Base-by-base conservation (phyloP, 768 basidiomycete genomes). In the Termitomyces sp. region DNA sequence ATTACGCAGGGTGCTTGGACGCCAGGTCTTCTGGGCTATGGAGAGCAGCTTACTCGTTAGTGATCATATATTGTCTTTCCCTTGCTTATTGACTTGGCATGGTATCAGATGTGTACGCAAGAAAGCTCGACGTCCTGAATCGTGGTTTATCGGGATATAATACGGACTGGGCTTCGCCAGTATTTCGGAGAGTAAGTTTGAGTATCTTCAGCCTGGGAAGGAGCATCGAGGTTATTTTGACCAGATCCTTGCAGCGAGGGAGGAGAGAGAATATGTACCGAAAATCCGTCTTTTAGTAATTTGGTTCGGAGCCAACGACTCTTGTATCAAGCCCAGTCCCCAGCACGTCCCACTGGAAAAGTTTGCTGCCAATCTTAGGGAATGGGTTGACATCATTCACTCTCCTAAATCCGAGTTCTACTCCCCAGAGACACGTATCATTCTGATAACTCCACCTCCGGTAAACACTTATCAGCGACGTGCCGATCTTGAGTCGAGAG, bases 281-380 rank as follows among this genome's bases (percentile, higher is more conserved):
- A 82, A 77, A 46, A 77, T 94, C 36, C 83, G 82, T 43, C 70
- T 95, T n/a, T 75, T 95, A 58, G 83, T 83, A 6, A 84, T 96
- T 66, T 97, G 92, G 92, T 90, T 91, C 59, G 94, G 94, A 49
- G 86, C 87, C 16, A 98, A 98, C 72, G 94, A 98, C 69, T 83
- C 94, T 6, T 83, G 81, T 63, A 75, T 90, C 51, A 69, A 73
- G 30, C 81, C 80, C 0, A 84, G 80, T 20, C 71, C 76, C 16
- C 94, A 96, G 66, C 88, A 93, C 66, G 88, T 95, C 45, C 87
- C 92, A 3, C 72, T 90, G 28, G 70, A 75, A 20, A 75, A 76
- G 49, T 96, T 84, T 76, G 78, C 73, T 35, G 68, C 72, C 51
- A 94, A 94, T 67, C 73, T 96, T 45, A 69, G 69, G 49, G 69